Percentiles rank a stretch among this genome's conserved stretches.
phyloP scores from a whole-genome alignment of 2,329 filamentous ascomycete genomes.

The Mollisia scopiformis region DNA sequence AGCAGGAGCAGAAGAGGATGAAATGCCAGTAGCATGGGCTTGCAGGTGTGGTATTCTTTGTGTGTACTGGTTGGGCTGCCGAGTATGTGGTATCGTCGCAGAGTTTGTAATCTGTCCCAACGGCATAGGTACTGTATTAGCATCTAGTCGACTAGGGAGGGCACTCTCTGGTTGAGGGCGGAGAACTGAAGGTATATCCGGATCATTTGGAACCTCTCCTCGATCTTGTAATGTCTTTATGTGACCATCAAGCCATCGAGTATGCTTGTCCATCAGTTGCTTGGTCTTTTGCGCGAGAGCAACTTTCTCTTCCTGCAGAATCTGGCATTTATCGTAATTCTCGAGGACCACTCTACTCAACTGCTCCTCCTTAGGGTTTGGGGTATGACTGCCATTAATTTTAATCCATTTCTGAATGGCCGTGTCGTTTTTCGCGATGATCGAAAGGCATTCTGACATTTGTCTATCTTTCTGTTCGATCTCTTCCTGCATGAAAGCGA shows the following conservation, averaged over 20 bases:
- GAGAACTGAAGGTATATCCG: slow-evolving; percentile 65
- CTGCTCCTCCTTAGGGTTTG: slow-evolving; percentile 75
- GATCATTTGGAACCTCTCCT: slow-evolving; percentile 51
- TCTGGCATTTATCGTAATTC: slow-evolving; percentile 69
- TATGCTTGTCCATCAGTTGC: slow-evolving; percentile 63
- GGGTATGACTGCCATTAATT: slow-evolving; percentile 71
- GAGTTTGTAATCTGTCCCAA: slow-evolving; percentile 30
- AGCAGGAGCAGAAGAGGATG: slow-evolving; percentile 55
- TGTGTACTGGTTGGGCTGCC: slow-evolving; percentile 35
- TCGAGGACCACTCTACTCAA: slow-evolving; percentile 68
- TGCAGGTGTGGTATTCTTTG: slow-evolving; percentile 25
- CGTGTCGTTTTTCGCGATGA: slow-evolving; percentile 72
- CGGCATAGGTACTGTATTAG: slow-evolving; percentile 25
- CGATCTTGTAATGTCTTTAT: slow-evolving; percentile 65
- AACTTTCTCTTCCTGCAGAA: slow-evolving; percentile 76
- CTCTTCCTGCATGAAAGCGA: slow-evolving; percentile 82
- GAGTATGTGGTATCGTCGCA: slow-evolving; percentile 24
- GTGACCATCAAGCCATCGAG: slow-evolving; percentile 62
- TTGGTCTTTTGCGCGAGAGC: slow-evolving; percentile 67
- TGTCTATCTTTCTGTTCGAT: slow-evolving; percentile 78
- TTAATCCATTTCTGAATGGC: slow-evolving; percentile 84
- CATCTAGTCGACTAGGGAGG: slow-evolving; percentile 29
- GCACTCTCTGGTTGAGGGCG: slow-evolving; percentile 55
- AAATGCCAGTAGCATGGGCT: slow-evolving; percentile 20
- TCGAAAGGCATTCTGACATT: slow-evolving; percentile 68